Percentiles rank a stretch among this genome's conserved stretches.
Evolutionary conservation across 2,329 filamentous ascomycete genomes (phyloP).

Genomic region (Cercospora sp.): DNA sequence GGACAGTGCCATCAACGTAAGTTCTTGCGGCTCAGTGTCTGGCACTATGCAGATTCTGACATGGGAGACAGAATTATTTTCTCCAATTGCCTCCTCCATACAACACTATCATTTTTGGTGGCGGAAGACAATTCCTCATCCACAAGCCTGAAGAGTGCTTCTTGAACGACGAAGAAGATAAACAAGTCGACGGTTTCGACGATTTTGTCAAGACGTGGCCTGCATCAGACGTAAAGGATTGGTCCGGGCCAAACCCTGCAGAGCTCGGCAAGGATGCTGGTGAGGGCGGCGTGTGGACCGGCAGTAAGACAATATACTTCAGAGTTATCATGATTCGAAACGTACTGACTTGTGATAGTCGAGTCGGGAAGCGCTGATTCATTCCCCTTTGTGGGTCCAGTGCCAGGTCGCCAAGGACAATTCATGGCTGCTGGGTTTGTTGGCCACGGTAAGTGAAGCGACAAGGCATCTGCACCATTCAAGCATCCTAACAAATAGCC

Average conservation of each 20-base stretch:
- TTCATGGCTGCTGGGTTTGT: slow-evolving; percentile 35
- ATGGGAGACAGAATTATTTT: slow-evolving; percentile 34
- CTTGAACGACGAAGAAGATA: slow-evolving; percentile 33
- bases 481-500: background rate
- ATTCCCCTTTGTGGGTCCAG: slow-evolving; percentile 36
- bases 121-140: slow-evolving; percentile 32
- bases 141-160: slow-evolving; percentile 33
- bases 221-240: slow-evolving; percentile 31
- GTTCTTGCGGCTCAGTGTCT: background rate
- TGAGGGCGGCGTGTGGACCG: slow-evolving; percentile 38
- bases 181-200: slow-evolving; percentile 33
- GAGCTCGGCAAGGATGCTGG: slow-evolving; percentile 28
- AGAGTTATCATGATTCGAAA: background rate
- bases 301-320: slow-evolving; percentile 23
- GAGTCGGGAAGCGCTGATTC: slow-evolving; percentile 23
- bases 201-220: slow-evolving; percentile 39
- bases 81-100: slow-evolving; percentile 38
- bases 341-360: slow-evolving; percentile 16
- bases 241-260: slow-evolving; percentile 25
- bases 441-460: slow-evolving; percentile 29
- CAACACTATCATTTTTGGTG: slow-evolving; percentile 38
- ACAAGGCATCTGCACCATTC: background rate
- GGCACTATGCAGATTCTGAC: background rate
- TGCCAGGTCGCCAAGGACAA: slow-evolving; percentile 31
- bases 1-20: slow-evolving; percentile 35